Conservation (phyloP, 805 yeast genomes). For the Huiozyma sinensis region DNA sequence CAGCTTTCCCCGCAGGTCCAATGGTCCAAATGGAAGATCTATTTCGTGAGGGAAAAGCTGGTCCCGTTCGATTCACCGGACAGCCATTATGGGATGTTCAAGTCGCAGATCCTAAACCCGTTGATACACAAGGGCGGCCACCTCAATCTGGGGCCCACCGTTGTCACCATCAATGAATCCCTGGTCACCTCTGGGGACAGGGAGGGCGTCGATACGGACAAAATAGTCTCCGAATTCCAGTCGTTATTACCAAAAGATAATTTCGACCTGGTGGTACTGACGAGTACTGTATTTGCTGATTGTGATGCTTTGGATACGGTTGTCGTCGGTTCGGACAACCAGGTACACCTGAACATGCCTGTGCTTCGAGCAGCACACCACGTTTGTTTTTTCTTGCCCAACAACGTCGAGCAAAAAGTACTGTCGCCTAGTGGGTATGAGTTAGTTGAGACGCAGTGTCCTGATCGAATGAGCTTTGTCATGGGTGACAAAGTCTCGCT, state of each 20-base stretch:
- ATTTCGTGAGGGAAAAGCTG: slow-evolving; percentile 78
- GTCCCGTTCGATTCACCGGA: slow-evolving; percentile 74
- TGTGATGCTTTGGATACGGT: no score
- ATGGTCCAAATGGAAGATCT: slow-evolving; percentile 71
- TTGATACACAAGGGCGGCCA: slow-evolving; percentile 33
- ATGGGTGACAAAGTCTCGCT: no score
- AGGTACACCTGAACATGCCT: no score
- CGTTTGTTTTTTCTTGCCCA: no score
- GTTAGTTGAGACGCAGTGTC: no score
- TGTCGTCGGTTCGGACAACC: no score
- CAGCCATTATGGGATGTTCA: slow-evolving; percentile 73
- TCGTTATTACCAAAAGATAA: slow-evolving; percentile 35
- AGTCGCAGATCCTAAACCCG: slow-evolving; percentile 44
- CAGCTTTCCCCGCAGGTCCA: slow-evolving; percentile 34
- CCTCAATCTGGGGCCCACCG: slow-evolving; percentile 40
- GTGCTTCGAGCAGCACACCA: no score
- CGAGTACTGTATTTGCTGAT: neutral
- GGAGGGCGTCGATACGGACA: slow-evolving; percentile 38
- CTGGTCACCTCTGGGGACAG: slow-evolving; percentile 36
- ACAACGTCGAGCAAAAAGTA: no score
- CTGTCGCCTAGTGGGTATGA: no score
- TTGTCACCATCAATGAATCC: slow-evolving; percentile 53
- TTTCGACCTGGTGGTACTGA: slow-evolving; percentile 44
- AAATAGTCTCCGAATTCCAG: slow-evolving; percentile 54
- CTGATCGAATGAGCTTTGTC: no score